Evolutionary conservation across 192 early-diverging fungal genomes (phyloP), one percentile per base, ranked within the genome.

Genomic region (Backusella parvicylindrica): DNA sequence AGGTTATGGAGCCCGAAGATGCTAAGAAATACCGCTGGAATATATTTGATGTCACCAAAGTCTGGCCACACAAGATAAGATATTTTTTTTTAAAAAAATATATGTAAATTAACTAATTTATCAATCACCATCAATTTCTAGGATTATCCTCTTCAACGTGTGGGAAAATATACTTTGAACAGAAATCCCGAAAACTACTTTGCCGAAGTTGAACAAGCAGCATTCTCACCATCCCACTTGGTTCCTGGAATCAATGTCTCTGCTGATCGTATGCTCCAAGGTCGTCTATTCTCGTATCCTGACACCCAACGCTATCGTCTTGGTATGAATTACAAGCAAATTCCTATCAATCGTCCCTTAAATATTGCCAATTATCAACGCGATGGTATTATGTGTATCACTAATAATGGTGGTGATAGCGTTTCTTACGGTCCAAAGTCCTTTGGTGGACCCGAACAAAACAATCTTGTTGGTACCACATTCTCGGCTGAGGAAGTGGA

Each of bases 251-350:
- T 95, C 78, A 91, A 90, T 28, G 85, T 89, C 35, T 85, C 90
- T 30, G 85, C 87, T 65, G 95, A 96, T 83, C 89, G 86, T 80
- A 91, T 96, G 89, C 83, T 96, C 68, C 93, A 96, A 79, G 92
- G 92, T 36, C 92, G 95, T 67, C 86, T 95, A 23, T 94, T 95
- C 84, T 91, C 91, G 40, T 96, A 94, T 81, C 87, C 88, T 18
- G 94, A 95, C 82, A 94, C 94, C 9, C 94, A 95, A 68, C 90
- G 92, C 66, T 91, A 94, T 80, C 92, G 94, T 73, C 87, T 95
- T 72, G 91, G 93, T n/a, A 38, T 87, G 79, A 96, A 96, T 86
- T 94, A 90, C 82, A 81, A 79, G 37, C 90, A 94, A 81, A 84
- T 96, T 43, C 94, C 94, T n/a, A 94, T 94, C 86, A 96, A 95